Evolutionary conservation across 139 green algal genomes (phyloP), one percentile per base, ranked within the genome.

Genomic region (Desmodesmus armatus): DNA sequence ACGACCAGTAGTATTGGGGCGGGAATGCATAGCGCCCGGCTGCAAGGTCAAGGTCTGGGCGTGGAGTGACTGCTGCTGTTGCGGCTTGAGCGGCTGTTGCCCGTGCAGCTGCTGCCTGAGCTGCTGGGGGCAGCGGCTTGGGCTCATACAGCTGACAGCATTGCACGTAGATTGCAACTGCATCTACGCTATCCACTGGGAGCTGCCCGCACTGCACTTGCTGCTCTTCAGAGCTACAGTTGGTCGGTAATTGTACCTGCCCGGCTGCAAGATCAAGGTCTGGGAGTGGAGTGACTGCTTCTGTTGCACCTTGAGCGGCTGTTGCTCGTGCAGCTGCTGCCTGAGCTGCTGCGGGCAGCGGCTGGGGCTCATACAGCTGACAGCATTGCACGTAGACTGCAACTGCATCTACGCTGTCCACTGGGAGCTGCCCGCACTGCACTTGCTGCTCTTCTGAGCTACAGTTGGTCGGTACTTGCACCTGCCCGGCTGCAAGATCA

Each of bases 191-290:
- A 0, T 53, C 37, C 23, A 77, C 39, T 53, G 69, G 69, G 4
- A 77, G 69, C 39, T 77, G 69, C 2, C 69, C 69, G 27, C 69
- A 77, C 25, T n/a, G n/a, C n/a, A n/a, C n/a, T n/a, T n/a, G n/a
- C 69, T 55, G 69, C 2, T 21, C 7, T 0, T 43, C 65, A 44
- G 33, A 69, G n/a, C 9, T 72, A 33, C 65, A n/a, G n/a, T n/a
- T n/a, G n/a, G n/a, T n/a, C n/a, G n/a, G n/a, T n/a, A n/a, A n/a
- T n/a, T n/a, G n/a, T n/a, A n/a, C n/a, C n/a, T n/a, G n/a, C n/a
- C n/a, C 13, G 47, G 47, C 9, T 55, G 7, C 47, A 55, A 55
- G 33, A 39, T 77, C 27, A 23, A 74, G 69, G 69, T 77, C 69
- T 77, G 69, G 39, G 27, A 33, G 66, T 7, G 21, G 66, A 33